Evolutionary conservation across 192 early-diverging fungal species (phyloP), one percentile per base, ranked within the genome.

Genomic region (Thoreauomyces humboldtii): DNA sequence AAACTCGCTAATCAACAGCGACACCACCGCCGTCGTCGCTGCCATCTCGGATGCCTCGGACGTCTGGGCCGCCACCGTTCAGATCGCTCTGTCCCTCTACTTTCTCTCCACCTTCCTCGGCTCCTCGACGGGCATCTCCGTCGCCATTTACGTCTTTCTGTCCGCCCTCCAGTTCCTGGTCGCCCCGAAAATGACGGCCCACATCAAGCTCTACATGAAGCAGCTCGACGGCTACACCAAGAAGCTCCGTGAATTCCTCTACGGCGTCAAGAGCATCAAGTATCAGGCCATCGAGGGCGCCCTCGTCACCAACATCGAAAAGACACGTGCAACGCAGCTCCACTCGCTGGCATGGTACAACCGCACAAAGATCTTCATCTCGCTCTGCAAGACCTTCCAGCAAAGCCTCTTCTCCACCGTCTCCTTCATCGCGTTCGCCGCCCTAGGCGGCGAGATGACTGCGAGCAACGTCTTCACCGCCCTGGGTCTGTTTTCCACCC

Each of bases 251-350:
- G 73, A 74, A 59, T 66, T 74, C 33, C 47, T 74, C 21, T 70
- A 70, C 45, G 73, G 56, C 25, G 46, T 72, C 45, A 70, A 70
- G 32, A 42, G 61, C 12, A 59, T 72, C 70, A 72, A 72, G 52
- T 72, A 52, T 34, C 61, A 31, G 33, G 70, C 59, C 25, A 28
- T 41, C 51, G 70, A 72, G 54, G 65, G 69, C 31, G 50, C 38
- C 48, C 59, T 71, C 25, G 27, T 31, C 21, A 43, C 43, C 27
- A 59, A 71, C 36, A 69, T 71, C 25, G 11, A 24, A 12, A 45
- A 65, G 35, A 29, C 21, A 21, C 67, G 70, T 21, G 31, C 24
- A 12, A 60, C 27, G 7, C 58, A 60, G 38, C 12, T 21, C 5
- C 12, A 48, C 15, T 32, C 24, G 12, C 27, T 57, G 11, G 9